Evolutionary conservation across 2,329 filamentous ascomycete genomes (phyloP), one percentile per base, ranked within the genome.

Genomic region (Fusarium irregulare): DNA sequence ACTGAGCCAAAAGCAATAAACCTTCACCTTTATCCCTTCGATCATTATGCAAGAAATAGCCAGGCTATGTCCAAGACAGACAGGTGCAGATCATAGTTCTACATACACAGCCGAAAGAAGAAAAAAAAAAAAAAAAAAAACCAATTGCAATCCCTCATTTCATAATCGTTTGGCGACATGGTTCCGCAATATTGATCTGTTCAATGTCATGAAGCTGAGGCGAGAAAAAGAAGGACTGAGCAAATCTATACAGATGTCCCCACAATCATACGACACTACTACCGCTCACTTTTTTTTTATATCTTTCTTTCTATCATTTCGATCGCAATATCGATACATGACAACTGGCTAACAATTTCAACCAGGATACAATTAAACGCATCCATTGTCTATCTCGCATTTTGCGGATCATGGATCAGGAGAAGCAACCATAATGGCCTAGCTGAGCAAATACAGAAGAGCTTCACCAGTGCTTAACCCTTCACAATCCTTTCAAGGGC

Each of bases 261-360:
- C 63, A 71, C 61, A 51, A 73, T 71, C 64, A 67, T 66, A 74
- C 64, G 66, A 74, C 59, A 11, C 48, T 25, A 27, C 25, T 25
- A 23, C 28, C 45, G 34, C 60, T 44, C 41, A 23, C 20, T 23
- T 20, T 54, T 40, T 40, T 40, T 60, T 56, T 58, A 14, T 59
- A 25, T 30, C 9, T 25, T 23, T 59, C 34, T 23, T 44, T 23
- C 21, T 21, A 20, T 42, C 20, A 23, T 44, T 23, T 11, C 20
- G 14, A 49, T 34, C 47, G 6, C 25, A 6, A 30, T 45, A 56
- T 44, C 58, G 21, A 68, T 59, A 50, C 49, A 40, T 57, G 51
- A 51, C 53, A 73, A 12, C 13, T 28, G 4, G 30, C 16, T 28
- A 14, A 10, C 18, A 47, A 14, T 28, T 47, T 6, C 25, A 10